Base-by-base conservation (phyloP, 371 early-diverging fungal genomes). In the Syncephalis plumigaleata region DNA sequence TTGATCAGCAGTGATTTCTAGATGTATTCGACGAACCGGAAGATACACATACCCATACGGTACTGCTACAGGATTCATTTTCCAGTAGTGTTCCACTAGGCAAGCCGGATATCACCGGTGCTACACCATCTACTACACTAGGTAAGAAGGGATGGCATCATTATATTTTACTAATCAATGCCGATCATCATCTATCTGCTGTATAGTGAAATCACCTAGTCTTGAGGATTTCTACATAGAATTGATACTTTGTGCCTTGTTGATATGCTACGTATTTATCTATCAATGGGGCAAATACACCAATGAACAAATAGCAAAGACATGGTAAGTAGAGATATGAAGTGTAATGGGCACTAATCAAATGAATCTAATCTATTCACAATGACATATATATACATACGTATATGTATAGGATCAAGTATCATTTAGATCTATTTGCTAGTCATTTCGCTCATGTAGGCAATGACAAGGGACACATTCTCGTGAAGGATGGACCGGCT, bases 401-500 rank as follows among this genome's bases (percentile, higher is more conserved):
- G 17, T 8, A 16, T 36, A 46, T 11, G 3, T 25, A 20, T 40
- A 50, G 51, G 51, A 24, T 50, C 13, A 45, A 50, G 25, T 21
- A 24, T 23, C 45, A 42, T 25, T 36, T 44, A 8, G 31, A 44
- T 1, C n/a, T 45, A 27, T 50, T 50, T 36, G 36, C 16, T 11
- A 24, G 45, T 20, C 44, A 50, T 13, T 50, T 50, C 36, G 22
- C 45, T 37, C 37, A 22, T 5, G 17, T 50, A 16, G 51, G 51
- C n/a, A 43, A 50, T 36, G 44, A 44, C 7, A 20, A 43, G 11
- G 51, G 51, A 11, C 42, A 38, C 39, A 45, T 50, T 24, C 38
- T 50, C 0, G 45, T 50, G 44, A 39, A 39, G n/a, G 42, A 50
- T 26, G 44, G 51, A 2, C 26, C 51, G n/a, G 39, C 25, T 16